Evolutionary conservation across 805 yeast species (phyloP).

Genomic region (Vanderwaltozyma polyspora): DNA sequence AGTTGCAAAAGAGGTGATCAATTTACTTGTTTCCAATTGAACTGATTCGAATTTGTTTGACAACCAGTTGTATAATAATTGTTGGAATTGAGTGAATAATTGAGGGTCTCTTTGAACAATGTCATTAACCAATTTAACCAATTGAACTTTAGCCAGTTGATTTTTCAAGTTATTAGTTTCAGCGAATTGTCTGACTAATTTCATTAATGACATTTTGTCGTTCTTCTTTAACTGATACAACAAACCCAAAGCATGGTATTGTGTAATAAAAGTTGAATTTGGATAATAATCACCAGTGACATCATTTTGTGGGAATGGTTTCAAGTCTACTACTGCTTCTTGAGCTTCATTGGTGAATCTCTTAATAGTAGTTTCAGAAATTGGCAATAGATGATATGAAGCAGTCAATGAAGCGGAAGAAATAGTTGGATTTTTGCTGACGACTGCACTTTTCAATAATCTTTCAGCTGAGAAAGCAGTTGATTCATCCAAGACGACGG

Average conservation of each 20-base stretch:
- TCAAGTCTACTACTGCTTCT: conserved; percentile 57
- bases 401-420: conserved; percentile 91
- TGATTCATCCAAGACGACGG: conserved; percentile 78
- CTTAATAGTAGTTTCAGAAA: conserved; percentile 83
- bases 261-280: conserved; percentile 69
- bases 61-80: conserved; percentile 57
- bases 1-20: conserved; percentile 34
- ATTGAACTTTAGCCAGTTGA: conserved; percentile 75
- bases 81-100: conserved; percentile 35
- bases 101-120: conserved; percentile 63
- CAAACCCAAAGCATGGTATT: conserved; percentile 91
- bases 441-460: conserved; percentile 82
- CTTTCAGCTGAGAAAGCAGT: conserved; percentile 92
- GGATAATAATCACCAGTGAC: conserved; percentile 40
- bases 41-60: conserved; percentile 80
- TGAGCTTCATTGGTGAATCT: conserved; percentile 91
- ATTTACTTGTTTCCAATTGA: conserved; percentile 81
- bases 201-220: conserved; percentile 88
- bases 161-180: conserved; percentile 54
- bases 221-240: conserved; percentile 78
- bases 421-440: conserved; percentile 76
- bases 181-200: conserved; percentile 69
- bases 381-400: conserved; percentile 80
- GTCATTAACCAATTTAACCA: conserved; percentile 71
- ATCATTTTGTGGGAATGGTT: conserved; percentile 31